Evolutionary conservation across 139 green algal genomes (phyloP).

Genomic region (Pycnococcus provasolii): DNA sequence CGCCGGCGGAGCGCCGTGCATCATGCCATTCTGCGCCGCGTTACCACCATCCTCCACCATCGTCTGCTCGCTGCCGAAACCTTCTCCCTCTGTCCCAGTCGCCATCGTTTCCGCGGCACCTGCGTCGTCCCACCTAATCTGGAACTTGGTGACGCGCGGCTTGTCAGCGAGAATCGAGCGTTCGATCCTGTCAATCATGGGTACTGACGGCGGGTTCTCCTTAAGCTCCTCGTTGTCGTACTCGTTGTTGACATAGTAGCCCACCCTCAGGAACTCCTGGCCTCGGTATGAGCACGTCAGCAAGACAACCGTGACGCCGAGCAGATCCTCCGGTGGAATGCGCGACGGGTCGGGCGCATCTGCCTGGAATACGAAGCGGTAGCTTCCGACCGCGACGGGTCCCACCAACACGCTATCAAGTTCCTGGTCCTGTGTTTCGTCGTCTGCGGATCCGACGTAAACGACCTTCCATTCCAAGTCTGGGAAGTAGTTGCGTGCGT

Average conservation of each 20-base stretch:
- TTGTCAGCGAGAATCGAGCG: constrained; percentile 79
- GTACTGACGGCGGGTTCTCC: constrained; percentile 63
- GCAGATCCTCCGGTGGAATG: constrained; percentile 64
- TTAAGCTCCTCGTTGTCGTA: constrained; percentile 76
- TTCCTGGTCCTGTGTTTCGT: constrained; percentile 82
- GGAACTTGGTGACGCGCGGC: constrained; percentile 81
- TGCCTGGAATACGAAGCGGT: constrained; percentile 83
- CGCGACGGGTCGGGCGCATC: constrained; percentile 66
- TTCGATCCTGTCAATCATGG: constrained; percentile 48
- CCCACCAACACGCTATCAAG: constrained; percentile 86
- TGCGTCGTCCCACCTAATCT: constrained; percentile 22
- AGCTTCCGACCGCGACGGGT: constrained; percentile 72
- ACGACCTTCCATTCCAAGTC: constrained; percentile 92
- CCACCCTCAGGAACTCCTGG: constrained; percentile 43
- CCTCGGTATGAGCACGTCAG: constrained; percentile 84
- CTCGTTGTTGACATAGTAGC: constrained; percentile 95
- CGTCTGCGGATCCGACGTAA: constrained; percentile 90
- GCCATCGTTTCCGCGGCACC: too few species aligned
- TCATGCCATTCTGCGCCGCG: too few species aligned
- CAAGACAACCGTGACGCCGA: constrained; percentile 88
- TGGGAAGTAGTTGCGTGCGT: constrained; percentile 24
- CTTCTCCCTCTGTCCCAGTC: too few species aligned
- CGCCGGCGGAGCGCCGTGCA: too few species aligned
- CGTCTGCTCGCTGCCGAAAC: too few species aligned
- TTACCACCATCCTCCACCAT: too few species aligned